These are phyloP conservation scores for Coleophoma eucalyptorum DNA, from an alignment of 2,329 filamentous ascomycete genomes.

Conservation along the genomic window DNA sequence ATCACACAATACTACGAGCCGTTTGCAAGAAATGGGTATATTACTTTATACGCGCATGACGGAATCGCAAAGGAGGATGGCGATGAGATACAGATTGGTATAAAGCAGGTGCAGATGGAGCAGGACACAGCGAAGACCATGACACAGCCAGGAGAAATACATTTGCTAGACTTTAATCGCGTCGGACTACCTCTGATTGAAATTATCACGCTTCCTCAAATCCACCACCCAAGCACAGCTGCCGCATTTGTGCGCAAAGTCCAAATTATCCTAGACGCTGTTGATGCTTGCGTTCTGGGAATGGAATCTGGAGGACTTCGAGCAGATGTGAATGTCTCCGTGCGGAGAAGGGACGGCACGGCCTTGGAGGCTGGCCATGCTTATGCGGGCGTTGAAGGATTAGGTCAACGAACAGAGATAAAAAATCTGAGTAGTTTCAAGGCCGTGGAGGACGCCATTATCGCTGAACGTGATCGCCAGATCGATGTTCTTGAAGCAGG, in stretches of 20 bases:
- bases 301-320: conserved; percentile 92
- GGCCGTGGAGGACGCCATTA: conserved; percentile 89
- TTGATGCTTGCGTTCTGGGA: conserved; percentile 82
- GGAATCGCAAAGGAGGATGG: conserved; percentile 75
- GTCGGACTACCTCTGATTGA: conserved; percentile 89
- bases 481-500: conserved; percentile 76
- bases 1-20: conserved; percentile 93
- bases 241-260: conserved; percentile 87
- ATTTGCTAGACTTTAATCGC: conserved; percentile 90
- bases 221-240: conserved; percentile 82
- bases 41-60: conserved; percentile 71
- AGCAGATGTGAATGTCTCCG: conserved; percentile 93
- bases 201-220: conserved; percentile 87
- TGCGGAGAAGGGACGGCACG: conserved; percentile 48
- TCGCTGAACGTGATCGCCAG: conserved; percentile 86
- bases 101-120: conserved; percentile 95
- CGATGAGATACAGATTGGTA: conserved; percentile 67
- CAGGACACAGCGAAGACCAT: conserved; percentile 97
- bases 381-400: conserved; percentile 53
- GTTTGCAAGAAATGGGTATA: conserved; percentile 64
- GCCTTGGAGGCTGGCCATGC: conserved; percentile 32
- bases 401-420: conserved; percentile 92
- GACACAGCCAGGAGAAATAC: conserved; percentile 66
- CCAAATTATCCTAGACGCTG: conserved; percentile 72
- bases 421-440: conserved; percentile 96